Percentiles rank a stretch among this genome's conserved stretches.
phyloP scores from a whole-genome alignment of 306 rosid species.

The Ormosia semicastrata region DNA sequence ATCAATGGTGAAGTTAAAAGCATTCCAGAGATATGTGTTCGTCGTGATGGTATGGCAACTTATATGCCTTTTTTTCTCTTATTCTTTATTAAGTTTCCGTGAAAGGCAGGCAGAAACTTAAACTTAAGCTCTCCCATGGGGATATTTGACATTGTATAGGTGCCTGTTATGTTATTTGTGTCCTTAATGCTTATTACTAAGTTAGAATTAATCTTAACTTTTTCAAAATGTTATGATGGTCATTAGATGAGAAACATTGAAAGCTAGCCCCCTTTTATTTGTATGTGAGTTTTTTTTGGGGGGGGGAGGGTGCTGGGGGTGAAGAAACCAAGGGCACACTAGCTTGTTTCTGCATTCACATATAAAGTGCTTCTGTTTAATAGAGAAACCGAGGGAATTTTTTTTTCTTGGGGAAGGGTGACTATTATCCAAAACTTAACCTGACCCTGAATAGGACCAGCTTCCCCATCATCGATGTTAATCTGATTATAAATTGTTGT shows the following conservation, averaged over 20 bases:
- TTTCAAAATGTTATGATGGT: background rate
- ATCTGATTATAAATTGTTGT: background rate
- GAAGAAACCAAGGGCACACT: background rate
- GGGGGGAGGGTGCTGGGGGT: background rate
- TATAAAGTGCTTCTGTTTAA: background rate
- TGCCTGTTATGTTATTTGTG: background rate
- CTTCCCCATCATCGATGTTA: background rate
- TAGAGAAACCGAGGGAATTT: background rate
- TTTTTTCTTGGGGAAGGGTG: background rate
- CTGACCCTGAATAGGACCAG: background rate
- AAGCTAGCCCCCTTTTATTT: background rate
- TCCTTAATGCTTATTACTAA: background rate
- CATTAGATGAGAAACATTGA: background rate
- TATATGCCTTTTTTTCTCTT: background rate
- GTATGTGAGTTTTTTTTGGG: no score
- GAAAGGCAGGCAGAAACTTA: background rate
- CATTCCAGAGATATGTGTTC: conserved; percentile 90
- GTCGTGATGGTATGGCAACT: conserved; percentile 73
- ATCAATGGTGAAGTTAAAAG: conserved; percentile 87
- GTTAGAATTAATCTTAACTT: background rate
- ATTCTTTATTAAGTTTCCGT: background rate
- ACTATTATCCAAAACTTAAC: background rate
- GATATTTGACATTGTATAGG: background rate
- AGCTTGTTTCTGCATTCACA: background rate
- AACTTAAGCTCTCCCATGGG: background rate